Percentiles rank a stretch among this genome's conserved stretches.
Conservation (phyloP, 2,329 filamentous ascomycete genomes). For the Botrytis medusae region DNA sequence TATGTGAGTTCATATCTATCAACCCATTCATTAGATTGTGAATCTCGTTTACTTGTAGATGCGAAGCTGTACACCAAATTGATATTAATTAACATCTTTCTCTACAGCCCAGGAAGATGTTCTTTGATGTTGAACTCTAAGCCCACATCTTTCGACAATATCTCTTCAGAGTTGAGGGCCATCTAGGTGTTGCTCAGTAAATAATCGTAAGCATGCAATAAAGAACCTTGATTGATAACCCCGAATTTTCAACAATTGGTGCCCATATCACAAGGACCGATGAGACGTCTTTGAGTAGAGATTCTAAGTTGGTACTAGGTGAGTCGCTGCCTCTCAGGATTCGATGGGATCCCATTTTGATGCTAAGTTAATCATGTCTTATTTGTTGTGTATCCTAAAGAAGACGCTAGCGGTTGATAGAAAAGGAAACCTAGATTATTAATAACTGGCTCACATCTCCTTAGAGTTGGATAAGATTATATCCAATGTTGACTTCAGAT, state of each 20-base stretch:
- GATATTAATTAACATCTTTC: background rate
- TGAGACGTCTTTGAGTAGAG: background rate
- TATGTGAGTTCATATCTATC: background rate
- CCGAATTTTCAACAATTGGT: background rate
- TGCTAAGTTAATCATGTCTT: no score
- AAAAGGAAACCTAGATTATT: background rate
- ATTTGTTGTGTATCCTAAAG: background rate
- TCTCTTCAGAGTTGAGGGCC: background rate
- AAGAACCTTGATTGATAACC: background rate
- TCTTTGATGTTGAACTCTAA: background rate
- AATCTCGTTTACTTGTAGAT: background rate
- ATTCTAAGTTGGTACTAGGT: background rate
- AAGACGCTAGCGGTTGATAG: background rate
- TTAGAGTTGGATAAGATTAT: background rate
- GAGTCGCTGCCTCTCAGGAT: background rate
- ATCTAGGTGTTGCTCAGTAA: background rate
- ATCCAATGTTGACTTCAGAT: background rate
- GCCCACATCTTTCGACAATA: no score
- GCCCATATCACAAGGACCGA: background rate
- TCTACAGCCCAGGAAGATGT: background rate
- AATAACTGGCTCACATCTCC: background rate
- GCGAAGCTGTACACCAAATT: background rate
- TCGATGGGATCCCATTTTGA: fast-evolving
- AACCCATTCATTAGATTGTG: background rate
- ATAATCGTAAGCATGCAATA: background rate